phyloP scores from a whole-genome alignment of 2,329 filamentous ascomycete species.

The Colletotrichum aenigma region DNA sequence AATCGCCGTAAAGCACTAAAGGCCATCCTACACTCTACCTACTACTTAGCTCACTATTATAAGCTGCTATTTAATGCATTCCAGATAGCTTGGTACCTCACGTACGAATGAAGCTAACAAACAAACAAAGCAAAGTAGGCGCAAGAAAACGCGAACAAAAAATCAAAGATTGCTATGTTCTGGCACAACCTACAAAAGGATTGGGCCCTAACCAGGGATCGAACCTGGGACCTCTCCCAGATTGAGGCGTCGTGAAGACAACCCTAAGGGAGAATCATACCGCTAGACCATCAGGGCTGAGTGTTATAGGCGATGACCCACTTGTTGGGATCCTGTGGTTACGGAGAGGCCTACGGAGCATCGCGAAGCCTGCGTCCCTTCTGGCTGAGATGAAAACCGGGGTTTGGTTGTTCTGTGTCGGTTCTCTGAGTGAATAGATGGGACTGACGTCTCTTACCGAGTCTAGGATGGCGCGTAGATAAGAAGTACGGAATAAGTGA shows the following conservation, averaged over 20 bases:
- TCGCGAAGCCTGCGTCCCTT: not conserved
- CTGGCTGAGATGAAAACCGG: not conserved
- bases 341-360: not conserved
- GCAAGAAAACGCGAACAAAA: too few relatives aligned
- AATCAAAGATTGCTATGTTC: fast-evolving
- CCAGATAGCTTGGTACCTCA: too few relatives aligned
- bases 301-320: not conserved
- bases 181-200: not conserved
- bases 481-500: too few relatives aligned
- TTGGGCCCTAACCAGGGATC: not conserved
- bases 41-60: not conserved
- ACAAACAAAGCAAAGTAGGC: too few relatives aligned
- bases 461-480: too few relatives aligned
- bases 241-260: not conserved
- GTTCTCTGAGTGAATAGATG: not conserved
- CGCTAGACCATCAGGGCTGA: not conserved
- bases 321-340: fast-evolving
- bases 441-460: too few relatives aligned
- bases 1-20: not conserved
- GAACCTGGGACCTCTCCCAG: not conserved
- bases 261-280: not conserved
- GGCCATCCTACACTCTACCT: not conserved
- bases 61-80: not conserved
- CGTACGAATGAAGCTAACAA: too few relatives aligned
- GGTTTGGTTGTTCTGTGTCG: fast-evolving